phyloP scores from a whole-genome alignment of 352 stramenopile species.

The Pythium graminicola region DNA sequence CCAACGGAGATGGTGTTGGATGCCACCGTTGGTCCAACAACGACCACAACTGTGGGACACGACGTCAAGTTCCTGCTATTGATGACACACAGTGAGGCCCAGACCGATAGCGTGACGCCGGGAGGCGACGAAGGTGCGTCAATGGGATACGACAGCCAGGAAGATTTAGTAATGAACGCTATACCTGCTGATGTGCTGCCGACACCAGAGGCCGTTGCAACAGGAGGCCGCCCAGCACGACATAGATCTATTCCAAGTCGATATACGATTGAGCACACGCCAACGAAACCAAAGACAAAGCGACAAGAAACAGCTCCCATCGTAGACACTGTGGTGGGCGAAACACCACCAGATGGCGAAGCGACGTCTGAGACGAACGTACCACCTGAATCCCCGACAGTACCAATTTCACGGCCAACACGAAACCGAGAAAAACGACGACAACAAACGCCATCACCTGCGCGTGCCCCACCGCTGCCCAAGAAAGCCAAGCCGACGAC shows the following conservation, averaged over 20 bases:
- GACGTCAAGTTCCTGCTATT: neutral
- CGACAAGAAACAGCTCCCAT: neutral
- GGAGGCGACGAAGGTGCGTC: too few species aligned
- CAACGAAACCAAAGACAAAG: neutral
- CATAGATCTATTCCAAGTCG: too few species aligned
- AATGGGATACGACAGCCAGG: too few species aligned
- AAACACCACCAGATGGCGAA: neutral
- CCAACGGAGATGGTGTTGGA: too few species aligned
- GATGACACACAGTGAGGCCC: neutral
- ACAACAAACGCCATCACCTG: neutral
- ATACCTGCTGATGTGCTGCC: too few species aligned
- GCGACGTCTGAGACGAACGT: neutral
- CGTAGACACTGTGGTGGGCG: neutral
- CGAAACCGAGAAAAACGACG: slow-evolving; percentile 11
- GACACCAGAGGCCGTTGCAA: too few species aligned
- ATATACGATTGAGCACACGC: neutral
- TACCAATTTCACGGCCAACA: neutral
- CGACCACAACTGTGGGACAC: neutral
- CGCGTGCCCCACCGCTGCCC: neutral
- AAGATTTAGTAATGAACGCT: too few species aligned
- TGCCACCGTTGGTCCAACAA: too few species aligned
- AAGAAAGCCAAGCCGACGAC: slow-evolving; percentile 6
- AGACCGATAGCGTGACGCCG: too few species aligned
- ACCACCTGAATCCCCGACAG: neutral
- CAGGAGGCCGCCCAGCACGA: too few species aligned